phyloP scores from a whole-genome alignment of 495 filamentous ascomycete genomes.

The Chaetomium fimeti region DNA sequence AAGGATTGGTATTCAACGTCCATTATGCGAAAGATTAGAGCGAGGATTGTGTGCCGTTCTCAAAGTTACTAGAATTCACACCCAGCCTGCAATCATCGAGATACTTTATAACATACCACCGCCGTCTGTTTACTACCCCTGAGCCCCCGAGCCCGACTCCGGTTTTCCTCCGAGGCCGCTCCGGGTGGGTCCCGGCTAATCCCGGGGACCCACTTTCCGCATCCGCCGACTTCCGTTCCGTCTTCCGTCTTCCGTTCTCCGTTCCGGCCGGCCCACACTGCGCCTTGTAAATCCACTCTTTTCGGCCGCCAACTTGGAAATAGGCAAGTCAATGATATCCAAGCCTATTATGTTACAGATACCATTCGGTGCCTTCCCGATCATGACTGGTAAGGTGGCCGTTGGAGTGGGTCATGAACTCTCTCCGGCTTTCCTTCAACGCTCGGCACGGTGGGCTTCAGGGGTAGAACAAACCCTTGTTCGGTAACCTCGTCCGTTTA shows the following conservation, averaged over 20 bases:
- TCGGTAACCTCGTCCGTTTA: background rate
- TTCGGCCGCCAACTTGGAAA: background rate
- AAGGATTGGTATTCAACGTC: conserved; percentile 14
- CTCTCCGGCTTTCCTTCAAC: background rate
- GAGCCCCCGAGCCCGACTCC: background rate
- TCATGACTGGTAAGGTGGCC: background rate
- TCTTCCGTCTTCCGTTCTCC: conserved; percentile 31
- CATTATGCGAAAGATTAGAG: conserved; percentile 2
- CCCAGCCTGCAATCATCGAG: background rate
- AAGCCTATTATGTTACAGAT: background rate
- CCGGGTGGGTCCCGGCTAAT: background rate
- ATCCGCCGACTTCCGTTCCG: conserved; percentile 19
- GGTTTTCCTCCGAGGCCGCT: conserved; percentile 12
- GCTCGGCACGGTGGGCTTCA: background rate
- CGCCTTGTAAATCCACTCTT: background rate
- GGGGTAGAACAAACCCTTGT: background rate
- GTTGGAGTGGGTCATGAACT: background rate
- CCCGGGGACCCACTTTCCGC: conserved; percentile 12
- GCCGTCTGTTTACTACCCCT: conserved; percentile 4
- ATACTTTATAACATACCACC: conserved; percentile 15
- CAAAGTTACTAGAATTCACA: background rate
- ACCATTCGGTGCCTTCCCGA: too few relatives aligned
- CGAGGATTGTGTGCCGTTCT: background rate
- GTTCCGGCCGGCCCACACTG: conserved; percentile 4
- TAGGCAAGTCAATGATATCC: background rate